Percentiles rank a stretch among this genome's conserved stretches.
phyloP scores from a whole-genome alignment of 2,329 filamentous ascomycete species.

The Scopulariopsis brevicaulis region DNA sequence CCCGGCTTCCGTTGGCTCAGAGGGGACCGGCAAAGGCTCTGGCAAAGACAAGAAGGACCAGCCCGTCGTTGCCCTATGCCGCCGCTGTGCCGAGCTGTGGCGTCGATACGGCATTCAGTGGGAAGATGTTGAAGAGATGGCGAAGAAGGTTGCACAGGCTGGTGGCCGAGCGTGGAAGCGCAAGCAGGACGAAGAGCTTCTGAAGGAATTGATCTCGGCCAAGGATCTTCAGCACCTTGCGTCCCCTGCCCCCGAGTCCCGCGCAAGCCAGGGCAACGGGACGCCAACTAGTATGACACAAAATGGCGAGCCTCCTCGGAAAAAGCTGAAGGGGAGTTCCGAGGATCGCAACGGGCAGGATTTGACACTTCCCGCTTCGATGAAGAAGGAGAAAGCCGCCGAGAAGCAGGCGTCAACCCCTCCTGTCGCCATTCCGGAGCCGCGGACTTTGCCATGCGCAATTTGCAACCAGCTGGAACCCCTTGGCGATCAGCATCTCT shows the following conservation, averaged over 20 bases:
- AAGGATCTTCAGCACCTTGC: constrained; percentile 32
- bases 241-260: constrained; percentile 7
- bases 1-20: constrained; percentile 56
- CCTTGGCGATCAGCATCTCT: constrained; percentile 58
- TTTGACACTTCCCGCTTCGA: constrained; percentile 32
- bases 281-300: not conserved
- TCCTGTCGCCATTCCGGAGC: constrained; percentile 65
- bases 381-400: constrained; percentile 21
- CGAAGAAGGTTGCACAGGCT: constrained; percentile 71
- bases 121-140: constrained; percentile 85
- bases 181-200: constrained; percentile 81
- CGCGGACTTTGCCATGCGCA: constrained; percentile 70
- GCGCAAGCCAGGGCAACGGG: not conserved
- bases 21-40: constrained; percentile 43
- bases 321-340: constrained; percentile 48
- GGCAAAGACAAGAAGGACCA: constrained; percentile 69
- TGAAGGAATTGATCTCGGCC: constrained; percentile 58
- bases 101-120: constrained; percentile 91
- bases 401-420: constrained; percentile 51
- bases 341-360: constrained; percentile 30
- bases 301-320: constrained; percentile 45
- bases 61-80: constrained; percentile 73
- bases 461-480: constrained; percentile 70
- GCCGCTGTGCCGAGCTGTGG: constrained; percentile 88
- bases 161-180: constrained; percentile 79